Conservation (phyloP, 2,329 filamentous ascomycete genomes). For the Plenodomus lindquistii region DNA sequence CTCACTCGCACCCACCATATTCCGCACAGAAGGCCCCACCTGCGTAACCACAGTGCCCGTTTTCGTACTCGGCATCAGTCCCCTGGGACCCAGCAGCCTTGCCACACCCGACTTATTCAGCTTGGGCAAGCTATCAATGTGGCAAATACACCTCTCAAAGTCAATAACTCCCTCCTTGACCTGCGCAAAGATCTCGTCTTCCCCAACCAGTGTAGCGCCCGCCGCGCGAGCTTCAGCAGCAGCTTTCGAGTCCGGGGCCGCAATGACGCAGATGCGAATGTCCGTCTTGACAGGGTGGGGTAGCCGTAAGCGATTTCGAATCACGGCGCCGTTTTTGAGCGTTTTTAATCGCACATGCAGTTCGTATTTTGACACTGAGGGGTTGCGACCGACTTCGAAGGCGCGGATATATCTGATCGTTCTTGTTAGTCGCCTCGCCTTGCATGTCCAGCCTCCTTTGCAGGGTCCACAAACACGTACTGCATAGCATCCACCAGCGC, state of each 20-base stretch:
- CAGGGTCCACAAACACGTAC: conserved; percentile 52
- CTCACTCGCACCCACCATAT: conserved; percentile 80
- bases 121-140: conserved; percentile 74
- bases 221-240: conserved; percentile 74
- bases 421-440: background rate
- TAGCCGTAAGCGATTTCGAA: conserved; percentile 85
- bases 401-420: conserved; percentile 85
- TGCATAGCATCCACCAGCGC: conserved; percentile 91
- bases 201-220: conserved; percentile 82
- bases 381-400: conserved; percentile 82
- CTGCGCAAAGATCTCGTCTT: conserved; percentile 80
- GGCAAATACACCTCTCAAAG: conserved; percentile 89
- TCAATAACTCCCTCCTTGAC: conserved; percentile 77
- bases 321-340: conserved; percentile 79
- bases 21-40: conserved; percentile 72
- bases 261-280: conserved; percentile 86
- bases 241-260: conserved; percentile 75
- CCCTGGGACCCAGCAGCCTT: conserved; percentile 81
- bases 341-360: conserved; percentile 81
- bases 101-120: conserved; percentile 82
- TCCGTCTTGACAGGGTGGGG: conserved; percentile 90
- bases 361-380: conserved; percentile 82
- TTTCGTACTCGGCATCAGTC: conserved; percentile 90
- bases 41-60: conserved; percentile 86
- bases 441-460: background rate